Evolutionary conservation across 1,139 yeast genomes (phyloP), one percentile per base, ranked within the genome.

Genomic region (Candida sp.): DNA sequence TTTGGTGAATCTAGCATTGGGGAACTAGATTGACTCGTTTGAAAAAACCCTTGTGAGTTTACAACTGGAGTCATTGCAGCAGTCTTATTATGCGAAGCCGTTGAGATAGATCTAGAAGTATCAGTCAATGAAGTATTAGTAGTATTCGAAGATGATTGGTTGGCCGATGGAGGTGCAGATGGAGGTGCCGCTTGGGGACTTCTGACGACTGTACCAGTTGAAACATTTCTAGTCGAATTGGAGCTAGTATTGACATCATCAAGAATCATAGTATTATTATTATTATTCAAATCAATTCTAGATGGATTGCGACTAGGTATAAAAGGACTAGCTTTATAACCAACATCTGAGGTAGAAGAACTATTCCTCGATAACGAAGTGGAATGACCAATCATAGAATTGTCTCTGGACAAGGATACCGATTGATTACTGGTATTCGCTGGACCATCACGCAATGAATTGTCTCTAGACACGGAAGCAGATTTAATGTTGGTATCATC

Each of bases 31-130:
- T 37, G 29, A 15, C n/a, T 37, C 4, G 29, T 21, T 11, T 37
- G 39, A 37, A 27, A 37, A 4, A 27, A 23, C 8, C 9, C 21
- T 21, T 29, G 30, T 35, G 53, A 58, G 38, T 61, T 64, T 42
- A 61, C 40, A 1, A 65, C 55, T 2, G 74, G 74, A 1, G 73
- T 67, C 42, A 67, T 63, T 5, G 71, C 71, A 11, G 68, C 61
- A 1, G 73, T 64, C 41, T 63, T 63, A 48, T 63, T 57, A 45
- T 57, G 59, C 2, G 56, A 49, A 15, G 19, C 30, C 19, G 29
- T 19, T 7, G 39, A 25, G 5, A 37, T 30, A 4, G 39, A 19
- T 19, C 22, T 37, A 7, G 30, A 21, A 22, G 38, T 21, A 5
- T 12, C 21, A 25, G 44, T 49, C 12, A 47, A 45, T 0, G 52